Evolutionary conservation across 139 green algal genomes (phyloP).

Genomic region (Pleodorina starrii): DNA sequence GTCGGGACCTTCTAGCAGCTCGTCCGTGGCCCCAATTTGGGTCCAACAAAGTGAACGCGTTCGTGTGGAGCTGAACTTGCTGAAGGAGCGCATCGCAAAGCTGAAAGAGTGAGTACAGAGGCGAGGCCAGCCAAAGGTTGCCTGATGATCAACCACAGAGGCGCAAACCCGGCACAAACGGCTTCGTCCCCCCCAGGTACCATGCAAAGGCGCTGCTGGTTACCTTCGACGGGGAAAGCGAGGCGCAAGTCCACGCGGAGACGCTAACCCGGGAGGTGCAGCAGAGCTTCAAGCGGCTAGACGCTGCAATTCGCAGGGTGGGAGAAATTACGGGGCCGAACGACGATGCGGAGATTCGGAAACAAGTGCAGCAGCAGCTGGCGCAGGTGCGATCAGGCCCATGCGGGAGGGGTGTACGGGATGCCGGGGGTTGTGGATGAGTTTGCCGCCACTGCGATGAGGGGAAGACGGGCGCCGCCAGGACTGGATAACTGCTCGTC

Average conservation of each 20-base stretch:
- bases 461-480: too few relatives aligned
- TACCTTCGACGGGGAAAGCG: conserved; percentile 68
- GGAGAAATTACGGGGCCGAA: not conserved
- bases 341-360: conserved; percentile 58
- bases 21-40: conserved; percentile 61
- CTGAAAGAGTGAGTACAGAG: conserved; percentile 69
- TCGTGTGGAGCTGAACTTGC: conserved; percentile 63
- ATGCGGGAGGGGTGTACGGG: not conserved
- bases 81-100: conserved; percentile 70
- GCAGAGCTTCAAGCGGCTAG: conserved; percentile 62
- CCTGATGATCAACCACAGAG: not conserved
- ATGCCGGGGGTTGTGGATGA: too few relatives aligned
- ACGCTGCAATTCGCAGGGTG: conserved; percentile 67
- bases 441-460: too few relatives aligned
- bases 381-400: conserved; percentile 56
- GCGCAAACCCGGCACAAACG: not conserved
- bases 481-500: too few relatives aligned
- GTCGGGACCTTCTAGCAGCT: not conserved
- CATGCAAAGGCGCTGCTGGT: conserved; percentile 73
- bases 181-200: conserved; percentile 45
- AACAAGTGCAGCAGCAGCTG: conserved; percentile 87
- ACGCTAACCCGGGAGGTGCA: conserved; percentile 72
- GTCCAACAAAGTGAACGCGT: conserved; percentile 67
- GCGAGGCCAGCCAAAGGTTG: not conserved
- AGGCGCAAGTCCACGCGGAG: conserved; percentile 56